Base-by-base conservation (phyloP, 345 rosid genomes). In the Hirschfeldia incana region DNA sequence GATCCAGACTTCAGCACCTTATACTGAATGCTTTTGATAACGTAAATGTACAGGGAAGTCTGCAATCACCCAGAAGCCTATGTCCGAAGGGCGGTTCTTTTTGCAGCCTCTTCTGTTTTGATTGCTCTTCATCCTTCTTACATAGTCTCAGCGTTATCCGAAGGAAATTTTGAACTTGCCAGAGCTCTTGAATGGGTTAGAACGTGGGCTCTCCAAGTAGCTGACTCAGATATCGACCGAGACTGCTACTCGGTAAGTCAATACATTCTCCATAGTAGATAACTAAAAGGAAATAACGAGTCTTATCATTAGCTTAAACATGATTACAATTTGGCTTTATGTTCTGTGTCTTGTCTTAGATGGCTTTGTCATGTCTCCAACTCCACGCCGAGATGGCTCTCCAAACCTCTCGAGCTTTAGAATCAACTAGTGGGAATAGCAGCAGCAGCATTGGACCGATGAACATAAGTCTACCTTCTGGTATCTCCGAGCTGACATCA, bases 131-230 rank as follows among this genome's bases (percentile, higher is more conserved):
- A 91, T 85, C 99, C 98, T 11, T 90, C 96, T 28, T 90, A 69
- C 85, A 85, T 93, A 34, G 90, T 90, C 64, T 87, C 98, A 37
- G 84, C 87, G 72, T 76, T 95, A 75, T 76, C 82, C 55, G 97
- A 93, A 82, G 98, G 97, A 78, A 90, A 88, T 68, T 75, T 81
- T 36, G 96, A 89, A 76, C 76, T 91, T 80, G 83, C 89, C 29
- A 84, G 85, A 73, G 98, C 94, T 55, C 94, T 95, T 66, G 99
- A 95, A 80, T 95, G 99, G 99, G 78, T 95, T 67, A 89, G 97
- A 33, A 82, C 85, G 5, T 93, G 91, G 96, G 93, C 98, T 76
- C 86, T 93, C 69, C 84, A 83, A 29, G 75, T 91, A 66, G 92
- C 87, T 51, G 97, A 95, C 80, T 85, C 96, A 1, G 99, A 95